phyloP scores from a whole-genome alignment of 1,284 basidiomycete species.

The Mycocalia duriaeana region DNA sequence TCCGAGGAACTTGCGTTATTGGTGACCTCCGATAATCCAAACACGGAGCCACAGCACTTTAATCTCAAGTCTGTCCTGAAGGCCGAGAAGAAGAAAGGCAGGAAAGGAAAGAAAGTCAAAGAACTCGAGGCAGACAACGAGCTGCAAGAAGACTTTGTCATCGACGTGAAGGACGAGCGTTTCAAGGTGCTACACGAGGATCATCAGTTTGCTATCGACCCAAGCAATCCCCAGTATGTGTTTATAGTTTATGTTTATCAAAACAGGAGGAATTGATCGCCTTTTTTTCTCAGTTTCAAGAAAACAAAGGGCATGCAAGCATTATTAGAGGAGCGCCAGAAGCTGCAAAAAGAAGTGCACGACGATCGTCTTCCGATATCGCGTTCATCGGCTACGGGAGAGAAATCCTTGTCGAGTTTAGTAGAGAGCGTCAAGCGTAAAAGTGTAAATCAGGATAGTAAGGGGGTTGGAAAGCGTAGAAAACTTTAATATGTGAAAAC shows the following conservation, averaged over 20 bases:
- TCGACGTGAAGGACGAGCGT: constrained; percentile 85
- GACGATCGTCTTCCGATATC: constrained; percentile 17
- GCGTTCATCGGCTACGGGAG: constrained; percentile 14
- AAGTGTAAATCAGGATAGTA: constrained; percentile 30
- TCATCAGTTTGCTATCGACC: constrained; percentile 92
- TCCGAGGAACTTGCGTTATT: constrained; percentile 66
- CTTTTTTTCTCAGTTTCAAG: constrained; percentile 59
- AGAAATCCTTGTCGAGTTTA: constrained; percentile 55
- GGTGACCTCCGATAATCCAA: constrained; percentile 51
- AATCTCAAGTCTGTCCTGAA: constrained; percentile 88
- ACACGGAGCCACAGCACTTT: constrained; percentile 73
- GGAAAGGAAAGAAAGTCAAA: constrained; percentile 47
- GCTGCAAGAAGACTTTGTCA: constrained; percentile 72
- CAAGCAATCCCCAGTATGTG: constrained; percentile 83
- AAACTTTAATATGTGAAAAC: constrained; percentile 37
- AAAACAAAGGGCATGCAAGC: constrained; percentile 86
- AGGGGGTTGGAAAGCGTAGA: constrained; percentile 49
- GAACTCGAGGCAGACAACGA: constrained; percentile 52
- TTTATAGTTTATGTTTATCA: not conserved
- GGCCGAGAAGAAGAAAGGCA: constrained; percentile 66
- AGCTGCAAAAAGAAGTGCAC: constrained; percentile 44
- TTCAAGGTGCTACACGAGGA: constrained; percentile 89
- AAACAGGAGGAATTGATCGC: too few relatives aligned
- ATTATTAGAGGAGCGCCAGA: constrained; percentile 69
- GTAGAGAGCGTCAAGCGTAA: constrained; percentile 87